These are phyloP conservation scores for Xylaria castorea DNA, from an alignment of 495 filamentous ascomycete genomes.

Conservation along the genomic window DNA sequence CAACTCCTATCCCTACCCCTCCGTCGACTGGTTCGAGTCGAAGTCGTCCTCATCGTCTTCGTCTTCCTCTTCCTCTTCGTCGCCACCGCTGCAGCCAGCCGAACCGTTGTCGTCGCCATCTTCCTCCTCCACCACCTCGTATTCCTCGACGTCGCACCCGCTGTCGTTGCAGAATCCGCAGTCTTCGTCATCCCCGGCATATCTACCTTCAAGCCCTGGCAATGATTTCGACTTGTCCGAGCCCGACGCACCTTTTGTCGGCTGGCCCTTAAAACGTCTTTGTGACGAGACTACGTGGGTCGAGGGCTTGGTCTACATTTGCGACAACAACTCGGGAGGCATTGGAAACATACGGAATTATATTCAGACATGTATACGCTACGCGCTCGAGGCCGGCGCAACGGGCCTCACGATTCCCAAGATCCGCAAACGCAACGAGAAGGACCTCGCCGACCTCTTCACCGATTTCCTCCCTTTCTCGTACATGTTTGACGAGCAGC, in stretches of 20 bases:
- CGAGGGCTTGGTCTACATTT: conserved; percentile 53
- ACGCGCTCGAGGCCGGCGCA: conserved; percentile 58
- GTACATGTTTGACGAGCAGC: conserved; percentile 57
- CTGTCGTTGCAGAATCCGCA: not conserved
- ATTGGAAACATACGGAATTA: conserved; percentile 62
- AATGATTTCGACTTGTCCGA: conserved; percentile 39
- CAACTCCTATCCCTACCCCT: conserved; percentile 22
- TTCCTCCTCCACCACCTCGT: conserved; percentile 17
- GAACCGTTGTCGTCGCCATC: conserved; percentile 26
- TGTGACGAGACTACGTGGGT: conserved; percentile 53
- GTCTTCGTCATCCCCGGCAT: not conserved
- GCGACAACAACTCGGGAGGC: conserved; percentile 61
- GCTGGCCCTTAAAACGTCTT: conserved; percentile 55
- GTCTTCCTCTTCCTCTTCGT: not conserved
- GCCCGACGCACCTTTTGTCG: conserved; percentile 53
- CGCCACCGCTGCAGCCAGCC: conserved; percentile 13
- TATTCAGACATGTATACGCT: conserved; percentile 59
- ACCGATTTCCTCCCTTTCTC: conserved; percentile 46
- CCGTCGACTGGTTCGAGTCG: conserved; percentile 36
- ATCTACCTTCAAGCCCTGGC: conserved; percentile 20
- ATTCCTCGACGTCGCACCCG: conserved; percentile 13
- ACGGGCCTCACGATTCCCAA: conserved; percentile 52
- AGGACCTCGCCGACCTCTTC: conserved; percentile 47
- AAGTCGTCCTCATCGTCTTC: conserved; percentile 25
- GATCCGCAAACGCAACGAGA: conserved; percentile 47